Percentiles rank a stretch among this genome's conserved stretches.
These are phyloP conservation scores for Daldinia grandis DNA, from an alignment of 495 filamentous ascomycete species.

Conservation along the genomic window DNA sequence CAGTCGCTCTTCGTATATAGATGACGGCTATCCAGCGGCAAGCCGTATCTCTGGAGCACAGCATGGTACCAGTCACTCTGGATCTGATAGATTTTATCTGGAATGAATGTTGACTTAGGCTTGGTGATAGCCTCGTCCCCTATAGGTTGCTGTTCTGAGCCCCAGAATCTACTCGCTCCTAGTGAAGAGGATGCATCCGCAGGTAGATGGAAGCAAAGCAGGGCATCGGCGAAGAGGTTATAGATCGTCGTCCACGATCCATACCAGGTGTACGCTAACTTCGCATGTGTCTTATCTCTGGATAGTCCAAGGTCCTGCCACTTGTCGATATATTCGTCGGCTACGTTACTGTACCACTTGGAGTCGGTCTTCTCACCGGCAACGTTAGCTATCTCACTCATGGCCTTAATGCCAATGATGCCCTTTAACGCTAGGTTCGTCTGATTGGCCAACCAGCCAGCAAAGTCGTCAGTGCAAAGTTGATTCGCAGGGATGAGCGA, in stretches of 20 bases:
- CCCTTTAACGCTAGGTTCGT: constrained; percentile 95
- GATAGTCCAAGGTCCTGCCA: constrained; percentile 86
- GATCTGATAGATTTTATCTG: constrained; percentile 78
- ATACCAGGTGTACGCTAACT: constrained; percentile 93
- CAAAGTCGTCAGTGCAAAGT: constrained; percentile 94
- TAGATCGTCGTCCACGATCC: constrained; percentile 96
- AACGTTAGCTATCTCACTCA: constrained; percentile 81
- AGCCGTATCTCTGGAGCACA: constrained; percentile 81
- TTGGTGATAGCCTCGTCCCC: constrained; percentile 13
- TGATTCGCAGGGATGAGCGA: constrained; percentile 86
- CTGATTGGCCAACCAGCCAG: constrained; percentile 89
- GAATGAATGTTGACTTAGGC: constrained; percentile 62
- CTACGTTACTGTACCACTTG: constrained; percentile 73
- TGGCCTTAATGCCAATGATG: constrained; percentile 92
- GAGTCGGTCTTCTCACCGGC: constrained; percentile 73
- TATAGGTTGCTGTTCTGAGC: constrained; percentile 56
- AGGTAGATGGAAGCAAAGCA: constrained; percentile 80
- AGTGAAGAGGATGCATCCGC: constrained; percentile 20
- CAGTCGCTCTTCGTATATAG: constrained; percentile 91
- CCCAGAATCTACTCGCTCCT: constrained; percentile 15
- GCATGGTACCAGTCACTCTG: constrained; percentile 88
- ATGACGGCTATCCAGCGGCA: constrained; percentile 88
- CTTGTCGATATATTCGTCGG: constrained; percentile 78
- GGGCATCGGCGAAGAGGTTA: constrained; percentile 84
- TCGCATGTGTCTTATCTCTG: constrained; percentile 82